These are phyloP conservation scores for Sphagnum tenellum DNA, from an alignment of 225 moss, liverwort and hornwort species.

Conservation along the genomic window DNA sequence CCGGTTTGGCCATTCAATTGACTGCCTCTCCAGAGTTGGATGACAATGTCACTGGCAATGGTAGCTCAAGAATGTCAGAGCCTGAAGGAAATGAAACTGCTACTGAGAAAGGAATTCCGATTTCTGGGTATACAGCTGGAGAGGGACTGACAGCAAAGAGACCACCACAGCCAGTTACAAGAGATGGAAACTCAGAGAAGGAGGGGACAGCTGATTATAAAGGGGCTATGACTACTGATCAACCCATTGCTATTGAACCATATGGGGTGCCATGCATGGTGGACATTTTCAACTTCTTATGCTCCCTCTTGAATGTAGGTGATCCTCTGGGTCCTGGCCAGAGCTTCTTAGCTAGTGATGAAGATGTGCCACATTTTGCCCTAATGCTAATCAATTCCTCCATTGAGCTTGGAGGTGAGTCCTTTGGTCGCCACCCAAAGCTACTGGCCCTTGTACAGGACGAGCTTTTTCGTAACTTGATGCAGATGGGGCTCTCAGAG, in stretches of 20 bases:
- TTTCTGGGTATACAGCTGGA: constrained; percentile 13
- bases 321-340: constrained; percentile 92
- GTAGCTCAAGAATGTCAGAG: constrained; percentile 15
- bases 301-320: constrained; percentile 83
- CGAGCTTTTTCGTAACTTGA: constrained; percentile 91
- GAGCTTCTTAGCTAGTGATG: constrained; percentile 85
- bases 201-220: constrained; percentile 34
- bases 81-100: constrained; percentile 22
- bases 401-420: constrained; percentile 82
- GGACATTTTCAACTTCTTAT: constrained; percentile 96
- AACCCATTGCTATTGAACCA: constrained; percentile 50
- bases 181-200: constrained; percentile 6
- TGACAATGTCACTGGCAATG: constrained; percentile 19
- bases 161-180: constrained; percentile 25
- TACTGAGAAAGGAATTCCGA: constrained; percentile 6
- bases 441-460: constrained; percentile 92
- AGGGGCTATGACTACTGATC: constrained; percentile 43
- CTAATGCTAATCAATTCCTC: constrained; percentile 86
- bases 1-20: constrained; percentile 14
- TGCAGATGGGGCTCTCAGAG: constrained; percentile 96
- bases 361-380: constrained; percentile 94
- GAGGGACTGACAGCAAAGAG: constrained; percentile 18
- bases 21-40: constrained; percentile 4
- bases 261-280: constrained; percentile 96
- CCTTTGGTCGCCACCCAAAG: constrained; percentile 75